These are phyloP conservation scores for Tetrastigma voinierianum DNA, from an alignment of 164 flowering plant species.

Conservation along the genomic window DNA sequence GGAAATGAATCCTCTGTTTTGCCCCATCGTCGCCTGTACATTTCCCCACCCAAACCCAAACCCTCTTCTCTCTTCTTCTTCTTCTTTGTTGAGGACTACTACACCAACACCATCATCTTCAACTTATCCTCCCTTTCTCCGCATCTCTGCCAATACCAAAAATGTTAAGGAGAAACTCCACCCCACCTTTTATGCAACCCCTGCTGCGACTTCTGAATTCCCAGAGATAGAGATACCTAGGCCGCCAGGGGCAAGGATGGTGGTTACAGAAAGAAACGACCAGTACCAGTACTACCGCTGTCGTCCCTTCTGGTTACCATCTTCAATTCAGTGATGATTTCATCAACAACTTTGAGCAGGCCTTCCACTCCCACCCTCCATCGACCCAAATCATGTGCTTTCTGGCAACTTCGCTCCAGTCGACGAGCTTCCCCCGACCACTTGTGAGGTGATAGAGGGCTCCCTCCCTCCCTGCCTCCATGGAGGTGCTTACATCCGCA, in stretches of 20 bases:
- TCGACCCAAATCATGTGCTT: conserved; percentile 61
- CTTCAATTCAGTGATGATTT: conserved; percentile 44
- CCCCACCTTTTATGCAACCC: neutral
- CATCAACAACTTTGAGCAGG: conserved; percentile 65
- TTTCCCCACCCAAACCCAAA: conserved; percentile 11
- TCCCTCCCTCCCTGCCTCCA: conserved; percentile 59
- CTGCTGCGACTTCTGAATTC: neutral
- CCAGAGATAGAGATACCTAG: too few species aligned
- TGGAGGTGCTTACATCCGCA: conserved; percentile 68
- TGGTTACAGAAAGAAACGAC: neutral
- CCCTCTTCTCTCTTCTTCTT: neutral
- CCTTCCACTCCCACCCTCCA: conserved; percentile 50
- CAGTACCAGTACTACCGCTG: too few species aligned
- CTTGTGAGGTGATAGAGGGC: conserved; percentile 54
- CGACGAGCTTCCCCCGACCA: conserved; percentile 74
- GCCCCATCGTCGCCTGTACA: conserved; percentile 19
- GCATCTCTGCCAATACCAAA: too few species aligned
- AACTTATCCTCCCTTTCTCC: neutral
- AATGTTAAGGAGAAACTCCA: too few species aligned
- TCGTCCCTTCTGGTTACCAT: conserved; percentile 26
- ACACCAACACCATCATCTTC: neutral
- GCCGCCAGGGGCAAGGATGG: too few species aligned
- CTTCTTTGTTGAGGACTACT: neutral
- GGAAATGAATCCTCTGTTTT: conserved; percentile 26
- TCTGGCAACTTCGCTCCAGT: conserved; percentile 78